A percentile compares a stretch with the other conserved stretches of the same genome.
These are phyloP conservation scores for Linum tenue DNA, from an alignment of 345 rosid genomes.

Conservation along the genomic window DNA sequence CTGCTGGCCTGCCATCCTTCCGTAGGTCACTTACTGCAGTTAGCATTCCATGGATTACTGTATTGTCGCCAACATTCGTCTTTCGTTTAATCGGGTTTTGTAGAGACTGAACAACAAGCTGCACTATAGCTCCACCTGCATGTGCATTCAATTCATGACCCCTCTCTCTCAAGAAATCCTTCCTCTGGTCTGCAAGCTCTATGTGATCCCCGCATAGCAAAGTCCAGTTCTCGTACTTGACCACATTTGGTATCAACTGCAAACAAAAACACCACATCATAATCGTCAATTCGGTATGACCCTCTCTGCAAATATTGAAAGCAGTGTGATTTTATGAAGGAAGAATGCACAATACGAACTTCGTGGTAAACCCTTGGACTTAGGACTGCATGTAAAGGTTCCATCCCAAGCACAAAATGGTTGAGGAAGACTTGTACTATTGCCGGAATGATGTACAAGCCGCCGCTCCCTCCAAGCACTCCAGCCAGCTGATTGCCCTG, in stretches of 20 bases:
- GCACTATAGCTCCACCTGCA: constrained; percentile 63
- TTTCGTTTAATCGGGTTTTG: constrained; percentile 24
- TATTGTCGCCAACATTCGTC: constrained; percentile 17
- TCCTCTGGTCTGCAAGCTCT: constrained; percentile 45
- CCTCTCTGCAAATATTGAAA: too few relatives aligned
- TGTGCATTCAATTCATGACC: constrained; percentile 45
- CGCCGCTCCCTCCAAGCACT: constrained; percentile 81
- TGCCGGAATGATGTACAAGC: constrained; percentile 72
- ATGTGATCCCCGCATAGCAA: constrained; percentile 63
- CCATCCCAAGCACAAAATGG: constrained; percentile 63
- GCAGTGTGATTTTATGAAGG: background rate
- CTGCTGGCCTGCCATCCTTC: constrained; percentile 86
- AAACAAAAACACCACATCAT: constrained; percentile 2
- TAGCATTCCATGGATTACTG: constrained; percentile 38
- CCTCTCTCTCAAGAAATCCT: constrained; percentile 42
- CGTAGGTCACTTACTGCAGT: constrained; percentile 89
- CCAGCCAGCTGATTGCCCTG: constrained; percentile 73
- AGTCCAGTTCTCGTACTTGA: constrained; percentile 64
- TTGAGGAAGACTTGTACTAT: constrained; percentile 77
- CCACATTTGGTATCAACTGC: constrained; percentile 74
- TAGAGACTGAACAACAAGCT: constrained; percentile 61
- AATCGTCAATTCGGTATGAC: background rate
- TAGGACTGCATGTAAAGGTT: constrained; percentile 69
- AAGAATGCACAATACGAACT: constrained; percentile 24
- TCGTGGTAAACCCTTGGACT: constrained; percentile 70